Evolutionary conservation across 805 yeast species (phyloP), one percentile per base, ranked within the genome.

Genomic region (Candida stauntonica): DNA sequence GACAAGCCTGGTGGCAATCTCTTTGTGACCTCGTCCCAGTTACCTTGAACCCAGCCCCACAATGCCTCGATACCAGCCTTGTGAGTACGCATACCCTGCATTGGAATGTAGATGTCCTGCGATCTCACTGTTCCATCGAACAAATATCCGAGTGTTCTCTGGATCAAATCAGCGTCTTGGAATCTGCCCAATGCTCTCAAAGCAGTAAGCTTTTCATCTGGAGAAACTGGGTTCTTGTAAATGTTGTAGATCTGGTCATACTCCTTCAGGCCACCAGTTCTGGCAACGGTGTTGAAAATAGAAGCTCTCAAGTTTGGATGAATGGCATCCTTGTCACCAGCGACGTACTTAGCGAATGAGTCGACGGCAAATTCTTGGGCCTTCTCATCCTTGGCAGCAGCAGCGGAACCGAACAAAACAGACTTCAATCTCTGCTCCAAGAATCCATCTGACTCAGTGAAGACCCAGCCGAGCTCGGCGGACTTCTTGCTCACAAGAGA

Each of bases 1-100:
- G 87, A 72, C 47, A 82, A 72, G 11, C 86, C 82, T 13, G 95
- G 86, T 36, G 97, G 96, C 57, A 87, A 73, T 54, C 72, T 67
- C 58, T 76, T 71, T 51, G 64, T 63, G 44, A 91, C 57, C 31
- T 67, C 72, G 41, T 77, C 87, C 91, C 94, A 91, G 62, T 89
- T 80, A 12, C 43, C 53, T 52, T 73, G 70, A 50, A 78, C 55
- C 95, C 96, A 91, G 14, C 54, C 39, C 86, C 89, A 89, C 48
- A 81, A 63, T 11, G 77, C 73, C 48, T 76, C 75, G 42, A 82
- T 67, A 66, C 96, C 95, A 30, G 66, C 68, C 37, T 64, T 70
- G 52, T 78, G 79, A 13, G 73, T 55, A 52, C 82, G 68, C 67
- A 86, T 66, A 30, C 93, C 89, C 44, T 67, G 75, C 77, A 91